phyloP scores from a whole-genome alignment of 2,329 filamentous ascomycete species.

The Alternaria viburni region DNA sequence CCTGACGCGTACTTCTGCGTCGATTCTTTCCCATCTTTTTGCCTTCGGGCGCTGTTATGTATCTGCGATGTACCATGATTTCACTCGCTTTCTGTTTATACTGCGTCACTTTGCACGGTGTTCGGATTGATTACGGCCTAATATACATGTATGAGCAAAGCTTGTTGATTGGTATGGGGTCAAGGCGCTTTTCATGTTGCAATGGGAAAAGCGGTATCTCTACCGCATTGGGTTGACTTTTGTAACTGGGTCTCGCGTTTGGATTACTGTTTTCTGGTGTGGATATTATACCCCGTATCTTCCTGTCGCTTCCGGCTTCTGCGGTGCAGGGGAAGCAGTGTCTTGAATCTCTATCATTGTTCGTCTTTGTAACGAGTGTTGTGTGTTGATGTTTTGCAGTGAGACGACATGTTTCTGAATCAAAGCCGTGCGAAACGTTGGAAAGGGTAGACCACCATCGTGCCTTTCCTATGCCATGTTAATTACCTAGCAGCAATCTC shows the following conservation, averaged over 20 bases:
- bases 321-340: background rate
- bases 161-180: background rate
- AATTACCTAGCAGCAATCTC: background rate
- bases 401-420: background rate
- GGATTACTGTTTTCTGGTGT: slow-evolving; percentile 5
- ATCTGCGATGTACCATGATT: slow-evolving; percentile 3
- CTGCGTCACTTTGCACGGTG: background rate
- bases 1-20: background rate
- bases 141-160: background rate
- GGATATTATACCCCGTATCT: slow-evolving; percentile 12
- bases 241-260: background rate
- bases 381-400: background rate
- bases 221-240: background rate
- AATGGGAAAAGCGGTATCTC: background rate
- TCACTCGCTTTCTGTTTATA: background rate
- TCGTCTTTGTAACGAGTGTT: background rate
- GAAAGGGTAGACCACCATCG: background rate
- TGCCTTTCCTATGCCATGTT: background rate
- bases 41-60: background rate
- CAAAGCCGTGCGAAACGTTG: background rate
- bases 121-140: background rate
- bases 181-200: background rate
- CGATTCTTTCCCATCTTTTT: background rate
- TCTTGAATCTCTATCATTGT: background rate
- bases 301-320: slow-evolving; percentile 2